These are phyloP conservation scores for Agaricus subrufescens DNA, from an alignment of 768 basidiomycete species.

Conservation along the genomic window DNA sequence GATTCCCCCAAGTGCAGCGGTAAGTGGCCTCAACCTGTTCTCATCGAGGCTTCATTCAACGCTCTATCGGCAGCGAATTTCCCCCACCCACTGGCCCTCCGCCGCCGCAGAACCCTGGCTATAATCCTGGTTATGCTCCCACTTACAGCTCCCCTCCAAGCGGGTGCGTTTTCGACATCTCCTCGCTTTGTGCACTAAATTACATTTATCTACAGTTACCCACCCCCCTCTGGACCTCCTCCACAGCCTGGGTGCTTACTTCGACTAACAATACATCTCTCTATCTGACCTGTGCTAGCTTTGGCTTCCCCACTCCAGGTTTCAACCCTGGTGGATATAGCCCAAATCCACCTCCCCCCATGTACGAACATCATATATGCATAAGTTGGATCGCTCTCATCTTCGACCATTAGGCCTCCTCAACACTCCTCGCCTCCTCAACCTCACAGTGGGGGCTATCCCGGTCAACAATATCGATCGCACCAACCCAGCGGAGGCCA, in stretches of 20 bases:
- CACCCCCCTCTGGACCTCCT: constrained; percentile 16
- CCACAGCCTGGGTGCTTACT: constrained; percentile 6
- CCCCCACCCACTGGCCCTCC: constrained; percentile 15
- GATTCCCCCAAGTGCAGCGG: constrained; percentile 26
- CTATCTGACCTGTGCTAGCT: background rate
- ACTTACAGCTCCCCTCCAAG: constrained; percentile 21
- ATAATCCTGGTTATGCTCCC: constrained; percentile 38
- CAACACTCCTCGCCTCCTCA: background rate
- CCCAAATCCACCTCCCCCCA: constrained; percentile 21
- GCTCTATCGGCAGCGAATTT: constrained; percentile 3
- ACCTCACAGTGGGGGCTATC: constrained; percentile 26
- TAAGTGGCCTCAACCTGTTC: background rate
- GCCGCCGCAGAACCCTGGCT: constrained; percentile 21
- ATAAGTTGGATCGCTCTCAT: background rate
- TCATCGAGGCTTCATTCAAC: background rate
- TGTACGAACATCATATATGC: constrained; percentile 17
- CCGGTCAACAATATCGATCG: constrained; percentile 36
- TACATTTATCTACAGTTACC: constrained; percentile 10
- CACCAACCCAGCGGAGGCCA: constrained; percentile 6
- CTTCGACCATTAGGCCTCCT: background rate
- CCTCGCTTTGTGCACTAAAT: background rate
- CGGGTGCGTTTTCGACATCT: constrained; percentile 6
- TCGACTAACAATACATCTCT: background rate
- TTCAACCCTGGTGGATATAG: constrained; percentile 6
- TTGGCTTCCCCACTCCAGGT: constrained; percentile 8